Evolutionary conservation across 2,329 filamentous ascomycete genomes (phyloP).

Genomic region (Beauveria sp.): DNA sequence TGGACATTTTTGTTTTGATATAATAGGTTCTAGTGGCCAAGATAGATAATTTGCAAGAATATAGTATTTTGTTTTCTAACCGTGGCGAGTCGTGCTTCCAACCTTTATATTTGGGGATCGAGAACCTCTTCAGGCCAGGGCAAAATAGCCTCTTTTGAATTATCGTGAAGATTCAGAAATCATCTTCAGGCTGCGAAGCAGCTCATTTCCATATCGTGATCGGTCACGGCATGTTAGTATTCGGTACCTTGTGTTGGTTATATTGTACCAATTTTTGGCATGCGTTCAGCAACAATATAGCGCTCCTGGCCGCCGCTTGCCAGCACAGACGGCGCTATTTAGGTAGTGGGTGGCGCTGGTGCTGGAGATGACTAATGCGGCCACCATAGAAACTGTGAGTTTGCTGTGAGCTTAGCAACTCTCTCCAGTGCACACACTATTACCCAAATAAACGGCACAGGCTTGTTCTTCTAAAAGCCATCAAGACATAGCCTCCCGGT

Average conservation of each 20-base stretch:
- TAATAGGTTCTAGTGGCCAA: constrained; percentile 7
- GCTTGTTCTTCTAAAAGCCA: neutral
- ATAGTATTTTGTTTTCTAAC: constrained; percentile 2
- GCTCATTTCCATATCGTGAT: no score
- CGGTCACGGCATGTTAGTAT: no score
- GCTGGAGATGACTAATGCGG: constrained; percentile 12
- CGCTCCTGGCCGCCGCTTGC: neutral
- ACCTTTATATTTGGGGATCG: neutral
- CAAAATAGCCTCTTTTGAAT: no score
- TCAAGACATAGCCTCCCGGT: neutral
- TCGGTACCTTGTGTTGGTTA: neutral
- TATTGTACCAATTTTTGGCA: neutral
- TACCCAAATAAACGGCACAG: constrained; percentile 6
- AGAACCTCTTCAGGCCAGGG: no score
- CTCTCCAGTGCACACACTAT: constrained; percentile 12
- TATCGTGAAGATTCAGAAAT: no score
- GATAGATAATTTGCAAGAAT: constrained; percentile 10
- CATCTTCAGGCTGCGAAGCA: no score
- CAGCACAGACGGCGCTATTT: neutral
- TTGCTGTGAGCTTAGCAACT: constrained; percentile 9
- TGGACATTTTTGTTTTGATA: constrained; percentile 8
- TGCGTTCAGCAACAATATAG: neutral
- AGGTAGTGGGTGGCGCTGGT: neutral
- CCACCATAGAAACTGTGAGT: constrained; percentile 11
- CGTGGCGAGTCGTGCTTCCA: neutral